Percentiles rank a stretch among this genome's conserved stretches.
Conservation (phyloP, 108 stramenopile genomes). For the Pseudonitzschia pungens region DNA sequence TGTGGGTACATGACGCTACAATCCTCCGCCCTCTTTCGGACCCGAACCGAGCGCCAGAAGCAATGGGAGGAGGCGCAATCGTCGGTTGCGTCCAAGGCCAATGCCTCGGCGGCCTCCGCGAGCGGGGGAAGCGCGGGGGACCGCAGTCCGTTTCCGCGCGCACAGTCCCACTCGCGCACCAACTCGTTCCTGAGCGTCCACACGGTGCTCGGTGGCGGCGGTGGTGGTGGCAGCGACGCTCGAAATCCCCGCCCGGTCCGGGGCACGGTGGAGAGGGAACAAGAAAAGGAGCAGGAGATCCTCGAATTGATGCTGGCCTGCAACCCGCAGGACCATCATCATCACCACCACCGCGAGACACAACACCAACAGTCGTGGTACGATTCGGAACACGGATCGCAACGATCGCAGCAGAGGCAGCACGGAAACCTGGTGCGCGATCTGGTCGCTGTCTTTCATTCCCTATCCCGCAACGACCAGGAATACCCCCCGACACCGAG, state of each 20-base stretch:
- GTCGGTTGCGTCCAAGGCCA: neutral
- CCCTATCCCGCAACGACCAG: slow-evolving; percentile 56
- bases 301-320: slow-evolving; percentile 75
- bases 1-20: slow-evolving; percentile 77
- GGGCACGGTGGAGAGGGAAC: slow-evolving; percentile 25
- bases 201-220: slow-evolving; percentile 2
- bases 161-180: slow-evolving; percentile 4
- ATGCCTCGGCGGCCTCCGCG: neutral
- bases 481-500: slow-evolving; percentile 41
- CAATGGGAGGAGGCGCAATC: slow-evolving; percentile 20
- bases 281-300: slow-evolving; percentile 66
- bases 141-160: neutral
- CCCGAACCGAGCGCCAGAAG: slow-evolving; percentile 45
- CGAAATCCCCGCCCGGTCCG: neutral
- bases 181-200: slow-evolving; percentile 9
- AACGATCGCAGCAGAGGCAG: slow-evolving; percentile 14
- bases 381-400: neutral
- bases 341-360: too few relatives aligned
- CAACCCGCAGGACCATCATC: slow-evolving; percentile 15
- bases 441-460: slow-evolving; percentile 69
- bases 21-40: slow-evolving; percentile 42
- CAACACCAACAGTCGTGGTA: neutral
- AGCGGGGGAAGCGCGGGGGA: neutral
- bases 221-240: too few relatives aligned
- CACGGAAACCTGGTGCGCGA: slow-evolving; percentile 80